These are phyloP conservation scores for Dendrobium officinale DNA, from an alignment of 106 monocot genomes.

Conservation along the genomic window DNA sequence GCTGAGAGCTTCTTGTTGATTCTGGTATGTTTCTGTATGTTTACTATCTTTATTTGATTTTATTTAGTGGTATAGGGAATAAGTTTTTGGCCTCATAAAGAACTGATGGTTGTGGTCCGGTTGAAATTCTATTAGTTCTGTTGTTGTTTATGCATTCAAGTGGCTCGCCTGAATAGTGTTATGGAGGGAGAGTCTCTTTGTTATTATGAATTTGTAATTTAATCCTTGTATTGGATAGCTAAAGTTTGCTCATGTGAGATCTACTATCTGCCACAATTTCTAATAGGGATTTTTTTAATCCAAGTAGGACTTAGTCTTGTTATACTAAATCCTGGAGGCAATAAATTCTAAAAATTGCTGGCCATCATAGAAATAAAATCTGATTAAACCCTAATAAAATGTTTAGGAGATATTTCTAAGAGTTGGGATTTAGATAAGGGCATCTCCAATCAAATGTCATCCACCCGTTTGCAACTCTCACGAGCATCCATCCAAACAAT, in stretches of 20 bases:
- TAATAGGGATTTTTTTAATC: no score
- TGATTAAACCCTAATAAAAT: no score
- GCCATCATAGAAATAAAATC: no score
- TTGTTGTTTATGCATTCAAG: not conserved
- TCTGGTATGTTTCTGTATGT: conserved; percentile 4
- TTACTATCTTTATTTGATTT: not conserved
- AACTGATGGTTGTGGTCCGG: not conserved
- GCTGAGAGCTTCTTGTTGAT: conserved; percentile 10
- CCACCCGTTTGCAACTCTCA: no score
- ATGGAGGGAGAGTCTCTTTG: not conserved
- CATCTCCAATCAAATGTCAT: no score
- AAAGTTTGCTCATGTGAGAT: not conserved
- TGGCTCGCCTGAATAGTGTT: not conserved
- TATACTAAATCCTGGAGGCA: no score
- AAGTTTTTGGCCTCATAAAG: not conserved
- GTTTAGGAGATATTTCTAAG: no score
- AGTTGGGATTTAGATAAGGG: no score
- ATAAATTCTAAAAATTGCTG: no score
- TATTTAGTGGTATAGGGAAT: not conserved
- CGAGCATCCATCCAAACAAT: no score
- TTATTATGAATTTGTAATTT: not conserved
- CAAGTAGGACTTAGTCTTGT: no score
- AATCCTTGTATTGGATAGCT: not conserved
- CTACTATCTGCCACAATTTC: not conserved
- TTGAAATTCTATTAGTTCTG: not conserved